Evolutionary conservation across 73 alveolate genomes (phyloP).

Genomic region (Breviolum minutum): DNA sequence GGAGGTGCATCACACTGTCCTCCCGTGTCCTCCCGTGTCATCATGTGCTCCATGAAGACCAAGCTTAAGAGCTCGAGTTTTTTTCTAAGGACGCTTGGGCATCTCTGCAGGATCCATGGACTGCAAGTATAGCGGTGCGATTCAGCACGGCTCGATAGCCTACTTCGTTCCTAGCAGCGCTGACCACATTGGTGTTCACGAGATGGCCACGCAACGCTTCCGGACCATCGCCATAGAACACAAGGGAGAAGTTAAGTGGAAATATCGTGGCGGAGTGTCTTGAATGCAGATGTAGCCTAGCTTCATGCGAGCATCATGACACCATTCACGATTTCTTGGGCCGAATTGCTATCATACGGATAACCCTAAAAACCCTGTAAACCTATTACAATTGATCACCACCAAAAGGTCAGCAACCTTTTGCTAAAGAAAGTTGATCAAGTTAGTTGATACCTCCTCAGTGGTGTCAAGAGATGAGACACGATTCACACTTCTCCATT

Average conservation of each 20-base stretch:
- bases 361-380: too few relatives aligned
- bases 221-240: background rate
- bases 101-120: background rate
- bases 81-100: slow-evolving; percentile 2
- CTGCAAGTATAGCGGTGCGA: slow-evolving; percentile 44
- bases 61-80: too few relatives aligned
- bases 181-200: slow-evolving; percentile 30
- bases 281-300: background rate
- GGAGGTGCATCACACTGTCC: background rate
- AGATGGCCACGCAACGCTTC: background rate
- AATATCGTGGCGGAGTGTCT: slow-evolving; percentile 31
- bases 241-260: background rate
- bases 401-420: too few relatives aligned
- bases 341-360: background rate
- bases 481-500: too few relatives aligned
- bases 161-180: slow-evolving; percentile 79
- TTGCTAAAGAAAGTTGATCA: too few relatives aligned
- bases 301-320: background rate
- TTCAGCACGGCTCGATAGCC: background rate
- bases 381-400: too few relatives aligned
- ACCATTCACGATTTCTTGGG: background rate
- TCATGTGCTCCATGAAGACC: too few relatives aligned
- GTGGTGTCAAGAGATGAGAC: too few relatives aligned
- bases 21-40: too few relatives aligned
- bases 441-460: too few relatives aligned